Conservation (phyloP, 2,329 filamentous ascomycete species). For the Colletotrichum sp. region DNA sequence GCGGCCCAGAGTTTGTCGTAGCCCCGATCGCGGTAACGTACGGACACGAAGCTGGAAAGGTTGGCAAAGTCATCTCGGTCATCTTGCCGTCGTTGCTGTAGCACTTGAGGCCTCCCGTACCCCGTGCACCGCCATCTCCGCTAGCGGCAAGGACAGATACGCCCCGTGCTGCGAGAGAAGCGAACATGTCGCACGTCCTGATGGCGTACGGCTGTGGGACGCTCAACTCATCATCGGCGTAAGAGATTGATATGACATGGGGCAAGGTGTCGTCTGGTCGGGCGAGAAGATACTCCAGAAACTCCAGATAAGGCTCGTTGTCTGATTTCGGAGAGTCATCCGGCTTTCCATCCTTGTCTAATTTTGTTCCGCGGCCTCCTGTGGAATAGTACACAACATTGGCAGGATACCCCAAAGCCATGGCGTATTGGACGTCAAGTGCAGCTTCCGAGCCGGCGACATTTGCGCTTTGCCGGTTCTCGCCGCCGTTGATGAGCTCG, state of each 20-base stretch:
- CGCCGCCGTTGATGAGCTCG: conserved; percentile 45
- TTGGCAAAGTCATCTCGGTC: conserved; percentile 60
- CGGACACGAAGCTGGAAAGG: conserved; percentile 71
- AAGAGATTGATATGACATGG: conserved; percentile 62
- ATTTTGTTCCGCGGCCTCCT: conserved; percentile 47
- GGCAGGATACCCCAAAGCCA: conserved; percentile 49
- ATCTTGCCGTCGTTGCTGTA: conserved; percentile 63
- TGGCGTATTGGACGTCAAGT: conserved; percentile 54
- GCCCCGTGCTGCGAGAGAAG: conserved; percentile 57
- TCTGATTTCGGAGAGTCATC: conserved; percentile 33
- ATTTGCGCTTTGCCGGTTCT: conserved; percentile 44
- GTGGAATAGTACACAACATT: conserved; percentile 50
- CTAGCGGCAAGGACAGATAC: conserved; percentile 55
- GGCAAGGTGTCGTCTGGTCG: conserved; percentile 51
- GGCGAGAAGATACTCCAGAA: conserved; percentile 54
- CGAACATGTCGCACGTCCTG: conserved; percentile 58
- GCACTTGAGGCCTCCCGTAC: conserved; percentile 55
- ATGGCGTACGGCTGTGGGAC: conserved; percentile 57
- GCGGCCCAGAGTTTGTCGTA: conserved; percentile 43
- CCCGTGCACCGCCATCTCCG: conserved; percentile 55
- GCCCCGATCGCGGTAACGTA: conserved; percentile 73
- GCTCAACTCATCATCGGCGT: conserved; percentile 62
- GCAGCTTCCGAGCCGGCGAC: conserved; percentile 49
- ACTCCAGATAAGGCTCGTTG: conserved; percentile 65
- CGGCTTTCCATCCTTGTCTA: conserved; percentile 41